Evolutionary conservation across 169 alveolate genomes (phyloP), one percentile per base, ranked within the genome.

Genomic region (Eimeria tenella): DNA sequence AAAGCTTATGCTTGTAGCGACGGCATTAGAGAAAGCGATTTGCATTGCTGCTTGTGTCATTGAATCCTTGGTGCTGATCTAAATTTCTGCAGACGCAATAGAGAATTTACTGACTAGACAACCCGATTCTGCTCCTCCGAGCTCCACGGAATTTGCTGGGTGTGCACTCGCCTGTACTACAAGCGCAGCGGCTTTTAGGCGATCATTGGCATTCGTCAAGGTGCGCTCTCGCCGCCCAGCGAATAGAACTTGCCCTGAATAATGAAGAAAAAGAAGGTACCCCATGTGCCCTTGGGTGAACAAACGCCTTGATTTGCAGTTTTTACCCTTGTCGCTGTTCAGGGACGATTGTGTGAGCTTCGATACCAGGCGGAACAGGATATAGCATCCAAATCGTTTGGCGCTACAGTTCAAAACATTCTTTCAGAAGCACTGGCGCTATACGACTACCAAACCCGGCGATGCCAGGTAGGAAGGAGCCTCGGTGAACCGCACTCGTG

Each of bases 381-480:
- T n/a, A 17, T 25, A 13, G 50, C 63, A 23, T 31, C 63, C n/a
- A 60, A 84, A 10, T 19, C 91, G 4, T 62, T 62, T 49, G 91
- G 81, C 52, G 42, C 79, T 17, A 9, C 62, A 23, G 79, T 60
- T 58, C 79, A 62, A 62, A 13, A 42, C 25, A 17, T 84, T 62
- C 63, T 84, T 1, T 58, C 81, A 58, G 53, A 84, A n/a, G 91
- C 91, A 56, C 63, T 84, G 52, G 52, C 79, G 79, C 42, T 25
- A 2, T 84, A 84, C 81, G 91, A 84, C 53, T 62, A 58, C 75
- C 91, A 25, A 25, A 84, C 91, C 49, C 91, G 91, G 91, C 68
- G 65, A 77, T 84, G 62, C 23, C 91, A 84, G 91, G 91, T 84
- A 60, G 6, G 91, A 53, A 21, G 19, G 31, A 42, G 13, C 31